phyloP scores from a whole-genome alignment of 129 eudicot species.

The Arctium lappa region DNA sequence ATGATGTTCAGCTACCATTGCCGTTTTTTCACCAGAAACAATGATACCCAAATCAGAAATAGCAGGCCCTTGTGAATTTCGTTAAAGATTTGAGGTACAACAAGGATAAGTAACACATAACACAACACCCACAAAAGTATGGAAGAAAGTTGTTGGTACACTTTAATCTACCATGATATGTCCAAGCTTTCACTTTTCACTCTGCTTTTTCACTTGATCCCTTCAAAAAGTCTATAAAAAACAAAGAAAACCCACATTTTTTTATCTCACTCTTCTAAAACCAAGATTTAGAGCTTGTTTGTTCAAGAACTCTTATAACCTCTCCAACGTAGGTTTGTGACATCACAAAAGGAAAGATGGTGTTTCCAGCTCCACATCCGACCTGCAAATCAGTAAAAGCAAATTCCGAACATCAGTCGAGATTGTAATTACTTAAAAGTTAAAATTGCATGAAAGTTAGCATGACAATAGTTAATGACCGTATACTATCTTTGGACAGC shows the following conservation, averaged over 20 bases:
- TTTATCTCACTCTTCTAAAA: neutral
- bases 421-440: neutral
- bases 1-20: no score
- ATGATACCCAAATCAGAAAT: no score
- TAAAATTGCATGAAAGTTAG: neutral
- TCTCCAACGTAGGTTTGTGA: no score
- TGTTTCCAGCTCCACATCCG: conserved; percentile 98
- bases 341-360: conserved; percentile 60
- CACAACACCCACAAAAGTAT: neutral
- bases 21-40: no score
- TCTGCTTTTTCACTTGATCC: neutral
- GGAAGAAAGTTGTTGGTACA: neutral
- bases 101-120: neutral
- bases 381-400: conserved; percentile 41
- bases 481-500: neutral
- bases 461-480: neutral
- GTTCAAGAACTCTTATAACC: neutral
- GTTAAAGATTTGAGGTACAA: no score
- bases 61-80: no score
- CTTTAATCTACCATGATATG: neutral
- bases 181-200: neutral
- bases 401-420: neutral
- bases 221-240: neutral
- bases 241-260: neutral
- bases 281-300: neutral